Base-by-base conservation (phyloP, 2,329 filamentous ascomycete genomes). In the Ophiostoma sp. region DNA sequence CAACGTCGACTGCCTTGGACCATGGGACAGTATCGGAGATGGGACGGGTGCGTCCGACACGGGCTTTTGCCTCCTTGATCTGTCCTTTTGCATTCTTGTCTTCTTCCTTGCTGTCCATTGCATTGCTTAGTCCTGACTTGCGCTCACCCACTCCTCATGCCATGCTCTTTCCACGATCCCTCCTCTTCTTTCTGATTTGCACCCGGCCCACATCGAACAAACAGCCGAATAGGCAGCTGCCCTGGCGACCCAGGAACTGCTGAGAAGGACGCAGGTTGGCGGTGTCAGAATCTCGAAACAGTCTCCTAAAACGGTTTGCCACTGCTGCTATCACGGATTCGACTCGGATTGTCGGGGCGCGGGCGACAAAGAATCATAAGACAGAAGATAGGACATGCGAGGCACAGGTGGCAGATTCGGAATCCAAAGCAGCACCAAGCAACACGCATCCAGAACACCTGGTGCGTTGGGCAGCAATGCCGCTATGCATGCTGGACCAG, bases 401-500 rank as follows among this genome's bases (percentile, higher is more conserved):
- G 61, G 33, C 33, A 33, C 28, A 28, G 36, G 61, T 28, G n/a
- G 36, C 61, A 45, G 36, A 28, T 45, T 5, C 31, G 68, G 66
- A 70, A 39, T 59, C 22, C 52, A 70, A 31, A 31, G 9, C 31
- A 63, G 50, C 22, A 22, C 50, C 50, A 9, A 15, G 42, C 15
- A 68, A 22, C 6, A 52, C 28, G 25, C 45, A 36, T 7, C 12
- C 42, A 31, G 17, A 12, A n/a, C 39, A 68, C 22, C 39, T 45
- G 25, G 45, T 6, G 42, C 45, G 45, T 69, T 69, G 64, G 64
- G 64, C 45, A 69, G 64, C 64, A 52, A 69, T 52, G 45, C 64
- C 28, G 15, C 22, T 33, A 68, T 50, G 61, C 61, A 48, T 33
- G 22, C 42, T 50, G 39, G 39, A 33, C 39, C 39, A 68, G 39